Conservation (phyloP, 202 grass and related monocot genomes). For the Setaria italica region DNA sequence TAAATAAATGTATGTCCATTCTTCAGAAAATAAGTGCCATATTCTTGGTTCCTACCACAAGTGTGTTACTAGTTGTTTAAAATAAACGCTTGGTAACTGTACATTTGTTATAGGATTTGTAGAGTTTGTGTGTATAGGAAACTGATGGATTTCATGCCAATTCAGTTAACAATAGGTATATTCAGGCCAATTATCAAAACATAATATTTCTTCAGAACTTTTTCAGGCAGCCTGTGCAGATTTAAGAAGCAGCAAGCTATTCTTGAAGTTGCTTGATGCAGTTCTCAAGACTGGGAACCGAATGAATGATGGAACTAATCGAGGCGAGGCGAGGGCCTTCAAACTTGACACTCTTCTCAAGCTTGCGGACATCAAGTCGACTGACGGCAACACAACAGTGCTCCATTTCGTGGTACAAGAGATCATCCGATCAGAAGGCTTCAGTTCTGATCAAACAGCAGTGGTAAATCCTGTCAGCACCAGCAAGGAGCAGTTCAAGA, state of each 20-base stretch:
- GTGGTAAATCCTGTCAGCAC: slow-evolving; percentile 32
- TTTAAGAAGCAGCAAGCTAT: slow-evolving; percentile 75
- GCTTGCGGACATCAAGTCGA: slow-evolving; percentile 74
- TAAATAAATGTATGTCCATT: not conserved
- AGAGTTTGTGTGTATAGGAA: not conserved
- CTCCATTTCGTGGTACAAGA: slow-evolving; percentile 92
- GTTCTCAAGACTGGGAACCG: slow-evolving; percentile 75
- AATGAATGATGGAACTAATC: slow-evolving; percentile 69
- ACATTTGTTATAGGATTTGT: slow-evolving; percentile 12
- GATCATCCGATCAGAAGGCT: slow-evolving; percentile 75
- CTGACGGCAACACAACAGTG: slow-evolving; percentile 72
- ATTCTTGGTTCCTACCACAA: not conserved
- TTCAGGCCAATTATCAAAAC: slow-evolving; percentile 38
- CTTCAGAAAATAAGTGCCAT: not conserved
- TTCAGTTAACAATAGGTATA: slow-evolving; percentile 10
- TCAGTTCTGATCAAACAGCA: slow-evolving; percentile 45
- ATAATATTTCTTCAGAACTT: slow-evolving; percentile 55
- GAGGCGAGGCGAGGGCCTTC: slow-evolving; percentile 63
- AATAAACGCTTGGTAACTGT: slow-evolving; percentile 14
- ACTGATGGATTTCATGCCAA: not conserved
- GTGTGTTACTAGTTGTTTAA: not conserved
- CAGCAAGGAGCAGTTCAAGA: slow-evolving; percentile 79
- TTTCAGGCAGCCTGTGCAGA: slow-evolving; percentile 84
- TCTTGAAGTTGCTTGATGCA: slow-evolving; percentile 79
- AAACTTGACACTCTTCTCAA: slow-evolving; percentile 79